A percentile compares a stretch with the other conserved stretches of the same genome.
Conservation (phyloP, 805 yeast species). For the Kuraishia piskuri region DNA sequence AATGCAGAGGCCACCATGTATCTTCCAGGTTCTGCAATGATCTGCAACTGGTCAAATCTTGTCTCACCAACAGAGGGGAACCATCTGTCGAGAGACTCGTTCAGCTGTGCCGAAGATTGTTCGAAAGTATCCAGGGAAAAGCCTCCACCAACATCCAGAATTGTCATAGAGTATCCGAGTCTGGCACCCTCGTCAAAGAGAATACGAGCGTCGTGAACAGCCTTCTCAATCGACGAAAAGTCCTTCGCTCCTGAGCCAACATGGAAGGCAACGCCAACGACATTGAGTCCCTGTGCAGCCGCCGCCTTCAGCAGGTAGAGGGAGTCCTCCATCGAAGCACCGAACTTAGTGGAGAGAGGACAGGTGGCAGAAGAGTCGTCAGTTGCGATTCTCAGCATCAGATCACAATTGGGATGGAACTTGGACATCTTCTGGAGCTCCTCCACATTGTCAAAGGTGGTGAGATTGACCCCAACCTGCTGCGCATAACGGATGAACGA, state of each 20-base stretch:
- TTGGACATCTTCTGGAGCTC: slow-evolving; percentile 69
- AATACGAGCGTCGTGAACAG: slow-evolving; percentile 59
- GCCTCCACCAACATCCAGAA: slow-evolving; percentile 93
- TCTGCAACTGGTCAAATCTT: slow-evolving; percentile 21
- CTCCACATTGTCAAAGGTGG: slow-evolving; percentile 85
- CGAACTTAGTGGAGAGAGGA: slow-evolving; percentile 81
- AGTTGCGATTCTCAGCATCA: slow-evolving; percentile 76
- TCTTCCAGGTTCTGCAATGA: slow-evolving; percentile 94
- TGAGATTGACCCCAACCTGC: slow-evolving; percentile 46
- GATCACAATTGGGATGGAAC: slow-evolving; percentile 59
- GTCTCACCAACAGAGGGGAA: slow-evolving; percentile 45
- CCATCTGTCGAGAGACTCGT: slow-evolving; percentile 40
- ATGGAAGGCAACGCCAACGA: slow-evolving; percentile 89
- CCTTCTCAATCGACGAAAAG: slow-evolving; percentile 53
- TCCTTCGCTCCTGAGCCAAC: slow-evolving; percentile 92
- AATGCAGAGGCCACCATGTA: slow-evolving; percentile 80
- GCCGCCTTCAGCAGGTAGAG: slow-evolving; percentile 52
- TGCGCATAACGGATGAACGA: slow-evolving; percentile 71
- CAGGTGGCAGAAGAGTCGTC: slow-evolving; percentile 87
- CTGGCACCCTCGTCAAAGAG: slow-evolving; percentile 55
- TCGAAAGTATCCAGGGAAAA: slow-evolving; percentile 56
- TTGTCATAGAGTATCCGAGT: slow-evolving; percentile 37
- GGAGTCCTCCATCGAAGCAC: slow-evolving; percentile 58
- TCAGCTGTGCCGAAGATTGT: slow-evolving; percentile 49
- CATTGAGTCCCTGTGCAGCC: slow-evolving; percentile 46